Evolutionary conservation across 108 stramenopile genomes (phyloP).

Genomic region (Epipyxis sp.): DNA sequence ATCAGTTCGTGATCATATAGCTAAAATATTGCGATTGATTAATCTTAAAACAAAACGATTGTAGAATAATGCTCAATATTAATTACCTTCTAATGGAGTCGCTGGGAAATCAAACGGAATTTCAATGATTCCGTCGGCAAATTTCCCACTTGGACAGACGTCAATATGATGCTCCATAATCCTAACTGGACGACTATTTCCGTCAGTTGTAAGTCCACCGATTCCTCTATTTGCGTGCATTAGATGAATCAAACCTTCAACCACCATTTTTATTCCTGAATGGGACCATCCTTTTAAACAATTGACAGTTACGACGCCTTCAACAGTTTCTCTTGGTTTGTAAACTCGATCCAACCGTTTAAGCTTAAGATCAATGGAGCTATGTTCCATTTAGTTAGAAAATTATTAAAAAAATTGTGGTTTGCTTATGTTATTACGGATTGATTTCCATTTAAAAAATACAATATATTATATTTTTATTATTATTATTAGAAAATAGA

Average conservation of each 20-base stretch:
- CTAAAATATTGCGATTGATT: too few relatives aligned
- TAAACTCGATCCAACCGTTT: constrained; percentile 35
- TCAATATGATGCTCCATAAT: constrained; percentile 11
- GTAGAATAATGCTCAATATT: too few relatives aligned
- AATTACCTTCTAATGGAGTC: too few relatives aligned
- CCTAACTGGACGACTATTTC: constrained; percentile 2
- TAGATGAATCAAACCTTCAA: constrained; percentile 13
- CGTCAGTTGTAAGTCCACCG: constrained; percentile 17
- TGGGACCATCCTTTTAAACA: constrained; percentile 35
- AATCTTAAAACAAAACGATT: too few relatives aligned
- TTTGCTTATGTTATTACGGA: too few relatives aligned
- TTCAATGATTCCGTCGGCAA: constrained; percentile 24
- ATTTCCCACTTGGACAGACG: neutral
- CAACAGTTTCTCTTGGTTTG: constrained; percentile 29
- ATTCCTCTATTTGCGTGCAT: constrained; percentile 14
- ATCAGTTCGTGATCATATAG: too few relatives aligned
- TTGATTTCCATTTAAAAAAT: too few relatives aligned
- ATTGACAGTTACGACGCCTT: constrained; percentile 6
- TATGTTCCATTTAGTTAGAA: neutral
- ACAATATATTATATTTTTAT: too few relatives aligned
- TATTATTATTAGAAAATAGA: too few relatives aligned
- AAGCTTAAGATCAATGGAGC: constrained; percentile 25
- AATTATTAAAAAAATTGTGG: too few relatives aligned
- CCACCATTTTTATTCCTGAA: constrained; percentile 3
- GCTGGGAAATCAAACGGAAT: constrained; percentile 36